Conservation (phyloP, 192 early-diverging fungal genomes). For the Coemansia sp. region DNA sequence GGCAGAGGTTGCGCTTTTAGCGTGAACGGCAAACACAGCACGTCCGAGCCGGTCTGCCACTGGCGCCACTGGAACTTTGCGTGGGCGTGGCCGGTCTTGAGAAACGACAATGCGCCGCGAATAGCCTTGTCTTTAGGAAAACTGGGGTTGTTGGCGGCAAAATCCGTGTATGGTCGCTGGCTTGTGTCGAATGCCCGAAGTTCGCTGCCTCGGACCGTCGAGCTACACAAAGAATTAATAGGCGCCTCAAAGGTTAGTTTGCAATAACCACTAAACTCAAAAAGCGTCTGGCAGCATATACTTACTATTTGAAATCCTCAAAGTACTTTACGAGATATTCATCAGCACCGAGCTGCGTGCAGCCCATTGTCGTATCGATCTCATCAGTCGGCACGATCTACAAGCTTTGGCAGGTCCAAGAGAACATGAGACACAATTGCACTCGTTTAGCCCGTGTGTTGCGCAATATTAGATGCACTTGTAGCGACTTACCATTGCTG, state of each 20-base stretch:
- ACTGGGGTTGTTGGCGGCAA: slow-evolving; percentile 32
- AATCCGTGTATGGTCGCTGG: slow-evolving; percentile 44
- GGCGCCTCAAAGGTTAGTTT: neutral
- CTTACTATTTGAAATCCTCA: slow-evolving; percentile 56
- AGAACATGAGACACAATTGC: too few relatives aligned
- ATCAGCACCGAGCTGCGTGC: slow-evolving; percentile 24
- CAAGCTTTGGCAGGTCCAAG: neutral
- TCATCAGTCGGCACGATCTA: slow-evolving; percentile 57
- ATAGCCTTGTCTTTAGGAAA: slow-evolving; percentile 47
- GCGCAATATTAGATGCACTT: neutral
- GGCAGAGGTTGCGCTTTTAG: slow-evolving; percentile 5
- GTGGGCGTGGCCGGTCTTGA: slow-evolving; percentile 43
- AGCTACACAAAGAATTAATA: slow-evolving; percentile 11
- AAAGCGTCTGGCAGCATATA: neutral
- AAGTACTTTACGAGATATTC: slow-evolving; percentile 58
- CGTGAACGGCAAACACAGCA: slow-evolving; percentile 36
- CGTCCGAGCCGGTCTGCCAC: slow-evolving; percentile 48
- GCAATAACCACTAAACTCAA: neutral
- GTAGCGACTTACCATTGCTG: slow-evolving; percentile 53
- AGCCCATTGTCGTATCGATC: slow-evolving; percentile 54
- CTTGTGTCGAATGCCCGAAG: slow-evolving; percentile 38
- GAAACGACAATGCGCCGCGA: slow-evolving; percentile 34
- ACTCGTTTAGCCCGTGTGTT: too few relatives aligned
- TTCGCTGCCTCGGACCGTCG: slow-evolving; percentile 46
- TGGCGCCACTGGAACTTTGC: slow-evolving; percentile 44